Evolutionary conservation across 225 moss, liverwort and hornwort genomes (phyloP).

Genomic region (Marchantia polymorpha): DNA sequence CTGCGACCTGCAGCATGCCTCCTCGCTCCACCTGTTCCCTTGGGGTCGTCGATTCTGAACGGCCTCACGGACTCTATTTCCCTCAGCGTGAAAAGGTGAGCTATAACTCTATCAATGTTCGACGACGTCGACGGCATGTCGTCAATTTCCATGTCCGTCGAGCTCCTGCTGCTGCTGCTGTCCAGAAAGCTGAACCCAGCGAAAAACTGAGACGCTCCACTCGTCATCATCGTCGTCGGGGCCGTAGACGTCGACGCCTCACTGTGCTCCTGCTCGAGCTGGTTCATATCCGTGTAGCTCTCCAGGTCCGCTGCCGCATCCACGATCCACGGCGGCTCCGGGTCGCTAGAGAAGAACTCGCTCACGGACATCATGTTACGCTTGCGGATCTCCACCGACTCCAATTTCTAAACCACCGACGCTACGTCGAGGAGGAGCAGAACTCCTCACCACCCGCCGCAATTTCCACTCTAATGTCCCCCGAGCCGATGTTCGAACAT

Average conservation of each 20-base stretch:
- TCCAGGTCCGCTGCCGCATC: slow-evolving; percentile 18
- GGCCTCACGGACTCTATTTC: slow-evolving; percentile 18
- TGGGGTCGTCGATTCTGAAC: slow-evolving; percentile 4
- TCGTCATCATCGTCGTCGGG: not conserved
- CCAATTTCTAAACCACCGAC: not conserved
- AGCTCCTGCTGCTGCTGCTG: not conserved
- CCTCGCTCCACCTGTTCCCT: not conserved
- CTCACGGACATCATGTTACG: slow-evolving; percentile 27
- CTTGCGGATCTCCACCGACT: slow-evolving; percentile 24
- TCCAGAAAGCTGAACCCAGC: too few relatives aligned
- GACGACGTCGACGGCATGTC: not conserved
- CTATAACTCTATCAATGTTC: slow-evolving; percentile 1
- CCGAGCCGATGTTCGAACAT: too few relatives aligned
- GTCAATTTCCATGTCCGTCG: slow-evolving; percentile 20
- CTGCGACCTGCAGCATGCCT: slow-evolving; percentile 13
- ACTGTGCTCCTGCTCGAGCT: not conserved
- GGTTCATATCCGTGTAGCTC: slow-evolving; percentile 16
- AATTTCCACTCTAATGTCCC: not conserved
- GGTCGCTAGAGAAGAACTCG: slow-evolving; percentile 23
- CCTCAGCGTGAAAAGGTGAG: slow-evolving; percentile 17
- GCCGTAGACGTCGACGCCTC: slow-evolving; percentile 10
- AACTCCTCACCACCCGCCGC: not conserved
- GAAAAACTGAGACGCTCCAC: too few relatives aligned
- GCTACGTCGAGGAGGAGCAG: not conserved
- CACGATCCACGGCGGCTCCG: slow-evolving; percentile 23